Evolutionary conservation across 1,284 basidiomycete species (phyloP).

Genomic region (Leccinum laetum): DNA sequence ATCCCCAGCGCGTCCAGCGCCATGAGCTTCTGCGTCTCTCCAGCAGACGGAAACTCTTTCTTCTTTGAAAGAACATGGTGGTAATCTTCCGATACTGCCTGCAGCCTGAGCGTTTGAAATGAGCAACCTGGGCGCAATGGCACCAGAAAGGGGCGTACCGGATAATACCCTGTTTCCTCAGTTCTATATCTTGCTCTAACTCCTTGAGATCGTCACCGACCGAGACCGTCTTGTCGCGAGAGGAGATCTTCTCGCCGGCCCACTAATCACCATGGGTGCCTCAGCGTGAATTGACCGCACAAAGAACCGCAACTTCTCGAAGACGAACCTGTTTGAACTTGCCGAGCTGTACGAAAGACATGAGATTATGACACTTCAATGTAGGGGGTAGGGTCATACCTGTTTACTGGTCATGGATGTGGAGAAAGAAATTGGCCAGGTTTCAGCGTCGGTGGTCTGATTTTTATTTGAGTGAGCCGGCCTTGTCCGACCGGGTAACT

Average conservation of each 20-base stretch:
- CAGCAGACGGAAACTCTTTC: constrained; percentile 56
- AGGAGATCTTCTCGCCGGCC: constrained; percentile 77
- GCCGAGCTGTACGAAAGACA: constrained; percentile 46
- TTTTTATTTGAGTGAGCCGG: constrained; percentile 22
- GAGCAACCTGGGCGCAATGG: not conserved
- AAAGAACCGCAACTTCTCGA: not conserved
- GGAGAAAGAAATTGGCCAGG: not conserved
- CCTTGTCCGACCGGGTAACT: constrained; percentile 9
- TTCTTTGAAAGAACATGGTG: constrained; percentile 66
- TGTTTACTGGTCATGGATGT: constrained; percentile 56
- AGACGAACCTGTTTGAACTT: constrained; percentile 60
- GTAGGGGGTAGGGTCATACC: constrained; percentile 33
- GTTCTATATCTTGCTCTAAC: constrained; percentile 70
- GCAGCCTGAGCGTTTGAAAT: constrained; percentile 44
- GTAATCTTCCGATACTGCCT: constrained; percentile 60
- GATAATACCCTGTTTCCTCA: constrained; percentile 60
- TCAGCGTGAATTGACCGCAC: constrained; percentile 30
- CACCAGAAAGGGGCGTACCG: constrained; percentile 44
- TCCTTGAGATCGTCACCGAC: constrained; percentile 63
- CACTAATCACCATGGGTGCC: constrained; percentile 42
- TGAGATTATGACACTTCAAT: not conserved
- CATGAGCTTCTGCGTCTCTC: constrained; percentile 63
- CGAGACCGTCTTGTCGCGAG: constrained; percentile 65
- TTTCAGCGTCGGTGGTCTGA: constrained; percentile 10
- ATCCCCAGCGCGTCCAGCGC: constrained; percentile 79